These are phyloP conservation scores for Pseudonitzschia multiseries DNA, from an alignment of 108 stramenopile species.

Conservation along the genomic window DNA sequence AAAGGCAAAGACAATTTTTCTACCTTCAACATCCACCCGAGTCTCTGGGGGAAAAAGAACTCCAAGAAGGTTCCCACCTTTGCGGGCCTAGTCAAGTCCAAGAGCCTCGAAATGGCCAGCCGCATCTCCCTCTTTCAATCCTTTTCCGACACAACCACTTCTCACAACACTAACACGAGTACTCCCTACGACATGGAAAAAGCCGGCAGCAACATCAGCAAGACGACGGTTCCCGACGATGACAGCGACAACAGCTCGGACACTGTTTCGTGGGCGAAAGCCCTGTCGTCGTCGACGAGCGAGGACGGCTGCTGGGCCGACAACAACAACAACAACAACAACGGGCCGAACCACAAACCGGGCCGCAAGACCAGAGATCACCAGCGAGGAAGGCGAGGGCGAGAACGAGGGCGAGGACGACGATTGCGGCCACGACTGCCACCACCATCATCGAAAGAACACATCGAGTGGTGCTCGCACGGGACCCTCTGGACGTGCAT, in stretches of 20 bases:
- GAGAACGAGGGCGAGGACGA: too few relatives aligned
- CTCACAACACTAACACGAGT: too few relatives aligned
- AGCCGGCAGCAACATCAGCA: neutral
- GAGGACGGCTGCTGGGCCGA: neutral
- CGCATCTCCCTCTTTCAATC: constrained; percentile 5
- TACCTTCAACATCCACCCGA: neutral
- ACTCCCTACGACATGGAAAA: neutral
- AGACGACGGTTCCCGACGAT: neutral
- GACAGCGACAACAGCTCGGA: neutral
- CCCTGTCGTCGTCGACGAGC: neutral
- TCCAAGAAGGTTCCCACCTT: neutral
- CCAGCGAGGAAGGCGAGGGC: neutral
- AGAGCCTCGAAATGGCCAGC: neutral
- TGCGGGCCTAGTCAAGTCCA: neutral
- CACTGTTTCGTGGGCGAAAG: neutral
- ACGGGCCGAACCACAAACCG: neutral
- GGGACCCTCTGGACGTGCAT: constrained; percentile 41
- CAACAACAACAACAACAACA: too few relatives aligned
- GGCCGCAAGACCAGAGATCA: neutral
- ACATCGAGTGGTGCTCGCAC: constrained; percentile 32
- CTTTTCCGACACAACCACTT: constrained; percentile 4
- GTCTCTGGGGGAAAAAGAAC: neutral
- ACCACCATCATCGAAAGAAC: too few relatives aligned
- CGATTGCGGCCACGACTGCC: too few relatives aligned
- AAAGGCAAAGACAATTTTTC: too few relatives aligned